Percentiles rank a stretch among this genome's conserved stretches.
Evolutionary conservation across 352 stramenopile genomes (phyloP).

Genomic region (Pythium monospermum): DNA sequence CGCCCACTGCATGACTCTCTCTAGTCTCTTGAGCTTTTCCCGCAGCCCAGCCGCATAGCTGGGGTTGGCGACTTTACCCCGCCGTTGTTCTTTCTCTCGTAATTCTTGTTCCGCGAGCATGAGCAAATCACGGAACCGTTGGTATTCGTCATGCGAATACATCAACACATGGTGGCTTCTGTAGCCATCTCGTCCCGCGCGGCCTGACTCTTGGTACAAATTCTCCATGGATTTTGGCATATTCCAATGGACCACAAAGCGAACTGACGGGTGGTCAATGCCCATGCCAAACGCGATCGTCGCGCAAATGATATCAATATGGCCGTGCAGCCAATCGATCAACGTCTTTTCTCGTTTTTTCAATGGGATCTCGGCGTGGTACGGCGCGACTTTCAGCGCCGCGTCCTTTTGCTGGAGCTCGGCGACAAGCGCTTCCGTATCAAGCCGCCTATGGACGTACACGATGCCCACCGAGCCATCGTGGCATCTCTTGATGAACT

Average conservation of each 20-base stretch:
- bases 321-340: conserved; percentile 37
- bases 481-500: conserved; percentile 35
- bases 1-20: conserved; percentile 33
- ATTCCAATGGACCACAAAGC: conserved; percentile 88
- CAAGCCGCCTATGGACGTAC: conserved; percentile 47
- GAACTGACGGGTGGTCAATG: conserved; percentile 89
- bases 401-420: conserved; percentile 25
- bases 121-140: conserved; percentile 33
- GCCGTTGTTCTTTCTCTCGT: conserved; percentile 24
- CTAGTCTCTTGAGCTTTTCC: conserved; percentile 29
- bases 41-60: conserved; percentile 1
- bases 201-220: conserved; percentile 96
- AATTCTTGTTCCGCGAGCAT: conserved; percentile 6
- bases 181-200: conserved; percentile 91
- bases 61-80: conserved; percentile 1
- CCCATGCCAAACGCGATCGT: conserved; percentile 93
- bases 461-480: conserved; percentile 27
- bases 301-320: conserved; percentile 81
- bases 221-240: conserved; percentile 87
- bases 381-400: conserved; percentile 29
- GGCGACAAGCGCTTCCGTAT: conserved; percentile 41
- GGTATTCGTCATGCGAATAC: conserved; percentile 47
- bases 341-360: conserved; percentile 36
- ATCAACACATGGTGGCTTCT: conserved; percentile 79
- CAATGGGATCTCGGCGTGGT: conserved; percentile 41